Evolutionary conservation across 2,329 filamentous ascomycete species (phyloP).

Genomic region (Xylariaceae sp.): DNA sequence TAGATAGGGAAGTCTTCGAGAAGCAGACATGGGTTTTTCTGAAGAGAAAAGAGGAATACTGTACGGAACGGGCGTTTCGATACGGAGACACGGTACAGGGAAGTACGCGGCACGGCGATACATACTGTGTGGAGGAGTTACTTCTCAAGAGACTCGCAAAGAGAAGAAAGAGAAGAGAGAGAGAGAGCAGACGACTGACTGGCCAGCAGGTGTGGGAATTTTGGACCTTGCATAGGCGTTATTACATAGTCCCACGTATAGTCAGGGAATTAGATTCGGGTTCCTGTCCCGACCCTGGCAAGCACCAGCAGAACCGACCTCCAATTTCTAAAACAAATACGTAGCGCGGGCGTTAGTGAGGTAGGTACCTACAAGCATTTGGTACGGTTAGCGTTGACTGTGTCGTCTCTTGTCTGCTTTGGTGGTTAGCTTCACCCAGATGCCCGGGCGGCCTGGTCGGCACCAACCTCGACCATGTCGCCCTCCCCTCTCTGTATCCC

Average conservation of each 20-base stretch:
- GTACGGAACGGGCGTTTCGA: no score
- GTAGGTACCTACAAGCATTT: no score
- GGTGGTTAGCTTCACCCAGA: no score
- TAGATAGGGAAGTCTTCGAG: no score
- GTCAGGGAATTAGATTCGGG: constrained; percentile 6
- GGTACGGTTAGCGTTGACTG: no score
- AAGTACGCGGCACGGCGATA: not conserved
- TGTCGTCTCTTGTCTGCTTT: no score
- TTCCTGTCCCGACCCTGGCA: constrained; percentile 9
- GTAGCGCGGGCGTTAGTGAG: not conserved
- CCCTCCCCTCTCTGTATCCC: no score
- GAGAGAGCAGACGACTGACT: not conserved
- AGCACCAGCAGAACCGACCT: not conserved
- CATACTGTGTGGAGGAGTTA: no score
- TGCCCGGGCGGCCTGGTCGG: no score
- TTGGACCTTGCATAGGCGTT: constrained; percentile 24
- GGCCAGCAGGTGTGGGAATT: constrained; percentile 3
- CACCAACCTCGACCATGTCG: no score
- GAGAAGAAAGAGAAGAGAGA: not conserved
- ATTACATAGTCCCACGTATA: not conserved
- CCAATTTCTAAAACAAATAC: not conserved
- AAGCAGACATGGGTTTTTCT: no score
- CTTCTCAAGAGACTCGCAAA: not conserved
- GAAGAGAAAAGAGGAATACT: no score
- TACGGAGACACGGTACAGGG: not conserved